Evolutionary conservation across 2,329 filamentous ascomycete species (phyloP), one percentile per base, ranked within the genome.

Genomic region (Leptographium flavum): DNA sequence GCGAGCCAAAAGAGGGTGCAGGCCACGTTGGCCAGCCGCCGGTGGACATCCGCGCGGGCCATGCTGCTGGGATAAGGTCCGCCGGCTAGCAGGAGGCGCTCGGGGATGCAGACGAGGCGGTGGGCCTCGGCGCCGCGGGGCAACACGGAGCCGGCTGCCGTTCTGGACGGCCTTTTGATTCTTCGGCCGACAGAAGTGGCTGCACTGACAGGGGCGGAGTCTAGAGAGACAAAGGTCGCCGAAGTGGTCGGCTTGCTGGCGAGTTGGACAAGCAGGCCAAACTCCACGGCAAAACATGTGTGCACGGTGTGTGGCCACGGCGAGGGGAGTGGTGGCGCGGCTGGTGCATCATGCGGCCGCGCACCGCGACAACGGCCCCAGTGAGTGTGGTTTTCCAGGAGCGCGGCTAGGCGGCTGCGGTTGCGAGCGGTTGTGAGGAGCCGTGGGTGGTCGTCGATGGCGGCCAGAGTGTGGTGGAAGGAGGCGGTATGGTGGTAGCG

Each of bases 1-100:
- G 53, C 46, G 8, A 60, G 51, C 59, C 59, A 62, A 47, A 56
- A 59, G 14, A 57, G 46, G 11, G 52, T 39, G 25, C 49, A 53
- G 10, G 50, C 48, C 15, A 50, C 50, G 10, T 54, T 51, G 33
- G 48, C 47, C 10, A 46, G 31, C 2, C 43, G 46, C 11, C 23
- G 28, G 35, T 28, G 35, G 13, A 28, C 15, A 25, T 7, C 14
- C 17, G n/a, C 5, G 13, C 5, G 15, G 3, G 31, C 21, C 9
- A 23, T 5, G 32, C 5, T 15, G 22, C 17, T n/a, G 32, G n/a
- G 14, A 1, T 49, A 54, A 0, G 57, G 57, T 3, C 54, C 55
- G 6, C 39, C 44, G 3, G 36, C 44, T 27, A 44, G 47, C 41
- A 61, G 46, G 10, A 62, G 49, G n/a, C 45, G 32, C 11, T 54